phyloP scores from a whole-genome alignment of 225 moss, liverwort and hornwort genomes.

The Marchantia polymorpha region DNA sequence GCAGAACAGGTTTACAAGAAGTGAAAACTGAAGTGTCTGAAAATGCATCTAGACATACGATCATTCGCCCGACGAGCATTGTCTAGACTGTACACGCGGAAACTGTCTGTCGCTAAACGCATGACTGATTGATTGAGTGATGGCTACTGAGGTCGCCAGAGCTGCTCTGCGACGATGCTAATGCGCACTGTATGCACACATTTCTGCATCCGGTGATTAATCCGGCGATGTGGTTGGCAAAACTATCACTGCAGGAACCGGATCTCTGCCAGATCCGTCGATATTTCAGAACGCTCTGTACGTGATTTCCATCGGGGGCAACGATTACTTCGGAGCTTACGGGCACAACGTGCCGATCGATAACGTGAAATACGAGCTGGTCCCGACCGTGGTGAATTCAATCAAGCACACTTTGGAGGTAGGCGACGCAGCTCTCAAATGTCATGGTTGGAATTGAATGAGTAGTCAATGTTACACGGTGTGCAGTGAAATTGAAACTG shows the following conservation, averaged over 20 bases:
- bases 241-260: background rate
- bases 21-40: too few relatives aligned
- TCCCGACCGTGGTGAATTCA: background rate
- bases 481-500: too few relatives aligned
- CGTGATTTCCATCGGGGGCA: background rate
- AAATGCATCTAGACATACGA: too few relatives aligned
- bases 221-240: too few relatives aligned
- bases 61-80: background rate
- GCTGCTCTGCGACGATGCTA: too few relatives aligned
- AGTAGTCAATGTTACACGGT: too few relatives aligned
- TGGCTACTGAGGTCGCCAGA: background rate
- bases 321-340: constrained; percentile 6
- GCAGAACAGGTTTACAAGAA: too few relatives aligned
- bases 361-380: background rate
- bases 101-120: background rate
- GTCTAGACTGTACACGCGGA: background rate
- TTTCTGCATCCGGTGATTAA: background rate
- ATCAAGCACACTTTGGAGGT: constrained; percentile 8
- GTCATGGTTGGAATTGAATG: too few relatives aligned
- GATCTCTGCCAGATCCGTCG: background rate
- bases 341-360: background rate
- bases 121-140: too few relatives aligned
- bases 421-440: background rate
- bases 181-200: background rate
- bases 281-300: background rate